Percentiles rank a stretch among this genome's conserved stretches.
These are phyloP conservation scores for Diplodia sapinea DNA, from an alignment of 2,329 filamentous ascomycete genomes.

Conservation along the genomic window DNA sequence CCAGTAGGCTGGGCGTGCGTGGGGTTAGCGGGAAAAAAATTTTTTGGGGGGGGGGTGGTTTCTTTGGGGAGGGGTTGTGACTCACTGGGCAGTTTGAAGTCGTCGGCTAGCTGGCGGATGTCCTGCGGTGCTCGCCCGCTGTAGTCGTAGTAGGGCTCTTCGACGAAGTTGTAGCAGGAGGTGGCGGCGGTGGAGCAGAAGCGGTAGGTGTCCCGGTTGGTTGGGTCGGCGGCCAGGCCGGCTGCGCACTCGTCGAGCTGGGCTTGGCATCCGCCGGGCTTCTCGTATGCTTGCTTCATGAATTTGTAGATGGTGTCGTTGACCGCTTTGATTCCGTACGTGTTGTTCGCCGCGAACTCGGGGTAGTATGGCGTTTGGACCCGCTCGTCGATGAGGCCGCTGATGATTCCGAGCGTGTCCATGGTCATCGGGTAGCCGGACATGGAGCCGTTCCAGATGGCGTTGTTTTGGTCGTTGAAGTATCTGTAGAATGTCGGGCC, in stretches of 20 bases:
- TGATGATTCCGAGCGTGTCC: constrained; percentile 61
- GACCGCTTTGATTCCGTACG: constrained; percentile 58
- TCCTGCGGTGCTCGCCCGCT: constrained; percentile 60
- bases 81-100: constrained; percentile 57
- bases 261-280: constrained; percentile 58
- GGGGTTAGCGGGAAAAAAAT: constrained; percentile 42
- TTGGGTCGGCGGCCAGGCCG: constrained; percentile 41
- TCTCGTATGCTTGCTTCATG: constrained; percentile 54
- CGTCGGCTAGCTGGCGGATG: constrained; percentile 56
- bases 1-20: constrained; percentile 47
- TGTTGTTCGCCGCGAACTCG: constrained; percentile 61
- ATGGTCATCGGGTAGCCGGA: constrained; percentile 59
- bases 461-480: constrained; percentile 62
- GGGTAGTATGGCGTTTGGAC: constrained; percentile 53
- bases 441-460: constrained; percentile 55
- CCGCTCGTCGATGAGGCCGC: constrained; percentile 60
- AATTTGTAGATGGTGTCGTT: constrained; percentile 54
- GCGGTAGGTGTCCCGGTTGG: constrained; percentile 35
- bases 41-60: constrained; percentile 50
- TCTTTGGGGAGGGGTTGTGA: no score
- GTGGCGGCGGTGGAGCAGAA: constrained; percentile 39
- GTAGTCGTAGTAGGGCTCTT: constrained; percentile 35
- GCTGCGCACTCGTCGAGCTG: constrained; percentile 56
- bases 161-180: constrained; percentile 48
- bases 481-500: constrained; percentile 60